Conservation (phyloP, 768 basidiomycete genomes). For the Polyporus arcularius region DNA sequence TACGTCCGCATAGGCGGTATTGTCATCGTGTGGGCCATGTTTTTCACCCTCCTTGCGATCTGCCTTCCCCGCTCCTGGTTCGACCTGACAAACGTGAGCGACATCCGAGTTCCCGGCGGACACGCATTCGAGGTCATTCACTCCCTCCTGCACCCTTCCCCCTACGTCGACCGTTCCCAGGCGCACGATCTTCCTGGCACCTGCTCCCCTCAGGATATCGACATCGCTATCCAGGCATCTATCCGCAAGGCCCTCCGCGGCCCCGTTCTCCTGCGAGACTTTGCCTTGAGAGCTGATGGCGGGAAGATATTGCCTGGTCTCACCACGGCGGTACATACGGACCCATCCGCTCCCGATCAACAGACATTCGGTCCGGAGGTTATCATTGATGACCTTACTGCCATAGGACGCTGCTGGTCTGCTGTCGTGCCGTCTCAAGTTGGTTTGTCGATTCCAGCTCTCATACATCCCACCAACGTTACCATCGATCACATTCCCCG, state of each 20-base stretch:
- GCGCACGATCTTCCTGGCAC: no score
- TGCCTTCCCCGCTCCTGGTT: no score
- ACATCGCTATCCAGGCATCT: no score
- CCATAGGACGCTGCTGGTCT: conserved; percentile 2
- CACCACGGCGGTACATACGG: neutral
- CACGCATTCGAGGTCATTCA: no score
- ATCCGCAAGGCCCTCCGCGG: neutral
- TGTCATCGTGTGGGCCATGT: no score
- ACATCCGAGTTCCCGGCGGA: no score
- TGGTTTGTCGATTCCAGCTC: neutral
- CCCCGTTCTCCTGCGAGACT: conserved; percentile 5
- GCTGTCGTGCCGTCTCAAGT: neutral
- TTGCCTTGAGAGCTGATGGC: neutral
- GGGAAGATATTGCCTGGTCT: neutral
- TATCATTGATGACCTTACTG: neutral
- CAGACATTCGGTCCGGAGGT: neutral
- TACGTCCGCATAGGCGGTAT: no score
- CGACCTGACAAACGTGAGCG: no score
- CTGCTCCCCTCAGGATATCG: no score
- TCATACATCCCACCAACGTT: conserved; percentile 2
- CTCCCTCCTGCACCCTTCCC: no score
- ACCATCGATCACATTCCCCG: conserved; percentile 5
- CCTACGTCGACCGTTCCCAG: no score
- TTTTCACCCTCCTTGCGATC: no score
- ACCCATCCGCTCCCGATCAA: neutral